These are phyloP conservation scores for Ascochyta viciae-villosae DNA, from an alignment of 2,329 filamentous ascomycete genomes.

Conservation along the genomic window DNA sequence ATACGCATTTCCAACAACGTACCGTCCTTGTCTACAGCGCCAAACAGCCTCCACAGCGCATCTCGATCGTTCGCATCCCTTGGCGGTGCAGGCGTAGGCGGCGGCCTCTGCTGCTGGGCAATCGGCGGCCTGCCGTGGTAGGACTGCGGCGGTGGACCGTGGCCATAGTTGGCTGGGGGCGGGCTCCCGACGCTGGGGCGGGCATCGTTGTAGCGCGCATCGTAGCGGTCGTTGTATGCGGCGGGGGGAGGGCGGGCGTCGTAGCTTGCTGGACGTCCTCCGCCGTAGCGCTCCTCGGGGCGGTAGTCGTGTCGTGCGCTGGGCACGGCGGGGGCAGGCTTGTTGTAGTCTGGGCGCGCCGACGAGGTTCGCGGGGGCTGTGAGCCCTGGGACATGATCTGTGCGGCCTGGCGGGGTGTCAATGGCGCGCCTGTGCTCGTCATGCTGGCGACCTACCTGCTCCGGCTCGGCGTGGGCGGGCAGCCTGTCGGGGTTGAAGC, in stretches of 20 bases:
- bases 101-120: slow-evolving; percentile 53
- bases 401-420: slow-evolving; percentile 47
- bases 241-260: slow-evolving; percentile 47
- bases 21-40: slow-evolving; percentile 88
- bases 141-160: slow-evolving; percentile 64
- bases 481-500: slow-evolving; percentile 92
- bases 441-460: slow-evolving; percentile 58
- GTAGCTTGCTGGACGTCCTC: slow-evolving; percentile 33
- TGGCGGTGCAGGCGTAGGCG: slow-evolving; percentile 57
- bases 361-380: slow-evolving; percentile 46
- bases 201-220: slow-evolving; percentile 31
- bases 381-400: slow-evolving; percentile 45
- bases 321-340: slow-evolving; percentile 49
- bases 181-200: slow-evolving; percentile 52
- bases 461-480: slow-evolving; percentile 87
- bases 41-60: slow-evolving; percentile 81
- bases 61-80: slow-evolving; percentile 71
- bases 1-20: slow-evolving; percentile 31
- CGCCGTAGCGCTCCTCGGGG: slow-evolving; percentile 48
- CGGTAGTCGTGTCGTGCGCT: slow-evolving; percentile 43
- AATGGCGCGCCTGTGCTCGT: background rate
- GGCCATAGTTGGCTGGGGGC: slow-evolving; percentile 59
- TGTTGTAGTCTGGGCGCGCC: slow-evolving; percentile 52
- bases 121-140: slow-evolving; percentile 70
- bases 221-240: slow-evolving; percentile 48